phyloP scores from a whole-genome alignment of 306 rosid species.

The Medicago lupulina region DNA sequence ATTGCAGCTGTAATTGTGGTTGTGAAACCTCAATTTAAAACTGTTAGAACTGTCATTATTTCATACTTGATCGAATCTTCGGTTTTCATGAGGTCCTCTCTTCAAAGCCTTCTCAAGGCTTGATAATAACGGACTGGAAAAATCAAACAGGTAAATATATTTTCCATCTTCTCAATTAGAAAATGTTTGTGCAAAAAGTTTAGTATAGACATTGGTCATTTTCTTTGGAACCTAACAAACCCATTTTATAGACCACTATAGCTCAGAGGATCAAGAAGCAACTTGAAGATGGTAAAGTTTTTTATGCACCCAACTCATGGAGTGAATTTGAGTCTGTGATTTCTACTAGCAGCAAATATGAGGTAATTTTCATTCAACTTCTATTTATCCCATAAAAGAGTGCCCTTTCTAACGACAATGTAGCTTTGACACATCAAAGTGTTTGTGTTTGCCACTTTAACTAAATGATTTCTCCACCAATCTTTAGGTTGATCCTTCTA shows the following conservation, averaged over 20 bases:
- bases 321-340: slow-evolving; percentile 55
- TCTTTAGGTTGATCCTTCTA: too few relatives aligned
- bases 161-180: slow-evolving; percentile 31
- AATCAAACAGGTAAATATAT: slow-evolving; percentile 59
- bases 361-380: slow-evolving; percentile 53
- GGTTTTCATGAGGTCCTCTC: slow-evolving; percentile 97
- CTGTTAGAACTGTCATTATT: neutral
- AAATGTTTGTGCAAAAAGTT: neutral
- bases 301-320: slow-evolving; percentile 72
- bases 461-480: too few relatives aligned
- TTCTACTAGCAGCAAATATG: slow-evolving; percentile 51
- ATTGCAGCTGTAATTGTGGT: too few relatives aligned
- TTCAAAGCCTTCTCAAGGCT: slow-evolving; percentile 84
- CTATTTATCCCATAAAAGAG: too few relatives aligned
- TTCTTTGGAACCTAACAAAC: slow-evolving; percentile 34
- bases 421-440: too few relatives aligned
- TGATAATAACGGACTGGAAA: slow-evolving; percentile 61
- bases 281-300: slow-evolving; percentile 58
- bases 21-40: neutral
- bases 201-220: neutral
- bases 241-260: slow-evolving; percentile 55
- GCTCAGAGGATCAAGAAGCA: slow-evolving; percentile 70
- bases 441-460: too few relatives aligned
- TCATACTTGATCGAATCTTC: slow-evolving; percentile 25
- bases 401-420: too few relatives aligned